These are phyloP conservation scores for Achaetomium macrosporum DNA, from an alignment of 2,329 filamentous ascomycete genomes.

Conservation along the genomic window DNA sequence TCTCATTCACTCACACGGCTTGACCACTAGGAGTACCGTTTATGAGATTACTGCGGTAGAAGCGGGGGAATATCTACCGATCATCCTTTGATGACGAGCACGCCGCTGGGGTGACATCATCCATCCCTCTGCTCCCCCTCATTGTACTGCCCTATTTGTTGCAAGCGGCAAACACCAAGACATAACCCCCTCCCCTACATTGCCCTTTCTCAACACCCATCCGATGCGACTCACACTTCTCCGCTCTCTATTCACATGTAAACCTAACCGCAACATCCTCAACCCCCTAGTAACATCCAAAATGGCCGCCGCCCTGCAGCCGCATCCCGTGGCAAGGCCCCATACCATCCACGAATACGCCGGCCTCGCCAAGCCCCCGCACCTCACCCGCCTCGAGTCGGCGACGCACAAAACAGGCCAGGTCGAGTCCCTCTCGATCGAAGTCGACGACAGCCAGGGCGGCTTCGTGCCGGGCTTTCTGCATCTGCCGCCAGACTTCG, in stretches of 20 bases:
- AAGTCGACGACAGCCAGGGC: slow-evolving; percentile 15
- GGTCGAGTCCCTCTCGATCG: slow-evolving; percentile 16
- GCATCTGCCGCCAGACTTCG: slow-evolving; percentile 29
- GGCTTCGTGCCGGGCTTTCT: slow-evolving; percentile 28
- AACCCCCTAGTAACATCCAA: background rate
- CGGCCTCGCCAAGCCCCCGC: slow-evolving; percentile 11
- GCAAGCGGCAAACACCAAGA: background rate
- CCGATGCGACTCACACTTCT: background rate
- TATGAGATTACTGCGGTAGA: too few relatives aligned
- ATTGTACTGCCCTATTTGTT: background rate
- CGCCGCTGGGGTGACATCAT: slow-evolving; percentile 8
- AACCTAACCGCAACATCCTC: background rate
- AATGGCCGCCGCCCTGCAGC: slow-evolving; percentile 13
- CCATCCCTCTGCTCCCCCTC: background rate
- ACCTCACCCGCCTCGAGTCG: slow-evolving; percentile 15
- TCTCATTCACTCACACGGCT: too few relatives aligned
- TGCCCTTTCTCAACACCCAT: background rate
- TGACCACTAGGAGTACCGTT: too few relatives aligned
- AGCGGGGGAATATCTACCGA: too few relatives aligned
- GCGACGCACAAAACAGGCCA: slow-evolving; percentile 7
- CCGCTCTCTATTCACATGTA: background rate
- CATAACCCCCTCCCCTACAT: background rate
- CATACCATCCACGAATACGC: slow-evolving; percentile 17
- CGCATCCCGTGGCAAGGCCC: slow-evolving; percentile 3
- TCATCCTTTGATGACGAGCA: slow-evolving; percentile 1